A percentile compares a stretch with the other conserved stretches of the same genome.
Conservation (phyloP, 768 basidiomycete species). For the Boletus coccyginus region DNA sequence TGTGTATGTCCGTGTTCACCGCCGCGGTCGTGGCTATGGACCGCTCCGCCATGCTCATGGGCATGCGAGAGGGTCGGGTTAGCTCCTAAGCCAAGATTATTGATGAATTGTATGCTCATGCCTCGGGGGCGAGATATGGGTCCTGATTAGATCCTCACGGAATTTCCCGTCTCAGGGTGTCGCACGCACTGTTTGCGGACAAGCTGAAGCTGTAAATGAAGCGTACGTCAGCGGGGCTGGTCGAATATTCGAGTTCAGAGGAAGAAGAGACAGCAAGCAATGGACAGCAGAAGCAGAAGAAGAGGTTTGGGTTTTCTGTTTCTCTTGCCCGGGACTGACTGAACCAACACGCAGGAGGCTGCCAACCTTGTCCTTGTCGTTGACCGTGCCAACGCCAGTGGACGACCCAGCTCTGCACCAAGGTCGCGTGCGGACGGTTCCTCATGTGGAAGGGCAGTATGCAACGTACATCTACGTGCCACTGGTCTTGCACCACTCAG, state of each 20-base stretch:
- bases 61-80: slow-evolving; percentile 43
- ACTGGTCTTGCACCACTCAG: slow-evolving; percentile 43
- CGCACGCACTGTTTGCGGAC: neutral
- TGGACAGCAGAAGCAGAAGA: slow-evolving; percentile 33
- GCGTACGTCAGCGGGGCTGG: slow-evolving; percentile 33
- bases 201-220: slow-evolving; percentile 17
- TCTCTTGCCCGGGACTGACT: neutral
- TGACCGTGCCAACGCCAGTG: slow-evolving; percentile 47
- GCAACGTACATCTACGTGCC: slow-evolving; percentile 77
- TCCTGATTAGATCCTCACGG: slow-evolving; percentile 9
- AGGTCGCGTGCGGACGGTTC: slow-evolving; percentile 70
- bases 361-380: slow-evolving; percentile 51
- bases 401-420: slow-evolving; percentile 83
- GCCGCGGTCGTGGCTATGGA: slow-evolving; percentile 52
- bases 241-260: slow-evolving; percentile 49
- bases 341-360: slow-evolving; percentile 47
- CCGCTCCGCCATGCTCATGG: slow-evolving; percentile 44
- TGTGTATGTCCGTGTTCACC: slow-evolving; percentile 94
- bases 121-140: too few species aligned
- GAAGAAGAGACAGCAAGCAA: slow-evolving; percentile 32
- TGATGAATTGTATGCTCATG: slow-evolving; percentile 76
- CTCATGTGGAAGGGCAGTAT: slow-evolving; percentile 87
- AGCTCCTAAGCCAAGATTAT: slow-evolving; percentile 49
- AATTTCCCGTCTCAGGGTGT: slow-evolving; percentile 8
- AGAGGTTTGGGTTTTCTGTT: slow-evolving; percentile 33